Base-by-base conservation (phyloP, 306 rosid species). In the Dryas drummondii region DNA sequence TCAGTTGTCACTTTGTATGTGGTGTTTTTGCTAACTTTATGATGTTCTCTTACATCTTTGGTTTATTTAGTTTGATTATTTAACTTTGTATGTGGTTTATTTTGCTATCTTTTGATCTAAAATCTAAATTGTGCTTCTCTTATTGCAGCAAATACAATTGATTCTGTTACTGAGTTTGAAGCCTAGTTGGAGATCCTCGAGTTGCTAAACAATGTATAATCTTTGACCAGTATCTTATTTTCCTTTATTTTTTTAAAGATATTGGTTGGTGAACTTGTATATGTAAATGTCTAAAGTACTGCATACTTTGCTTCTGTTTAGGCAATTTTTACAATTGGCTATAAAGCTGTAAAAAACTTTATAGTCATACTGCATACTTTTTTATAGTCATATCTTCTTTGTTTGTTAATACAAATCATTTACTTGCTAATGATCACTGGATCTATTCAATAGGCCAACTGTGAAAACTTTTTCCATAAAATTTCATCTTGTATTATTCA, bases 321-420 rank as follows among this genome's bases (percentile, higher is more conserved):
- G 99, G 99, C 99, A 71, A 96, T 96, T 76, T 96, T 96, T 82
- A 96, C 99, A n/a, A 97, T 98, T 82, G 99, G 99, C 37, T 96
- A 96, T 82, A 92, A 92, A 80, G 99, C 99, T 79, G 88, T 96
- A 22, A 22, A 22, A n/a, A n/a, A n/a, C n/a, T n/a, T n/a, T n/a
- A n/a, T n/a, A n/a, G n/a, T n/a, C n/a, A n/a, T n/a, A n/a, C n/a
- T n/a, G n/a, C n/a, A n/a, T n/a, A n/a, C n/a, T n/a, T n/a, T n/a
- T n/a, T n/a, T n/a, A n/a, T n/a, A n/a, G n/a, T n/a, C n/a, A n/a
- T n/a, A n/a, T n/a, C n/a, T n/a, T n/a, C n/a, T n/a, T n/a, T n/a
- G n/a, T n/a, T n/a, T n/a, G n/a, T n/a, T n/a, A n/a, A n/a, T n/a
- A 14, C 4, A 50, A 27, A 27, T 27, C 1, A 9, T 50, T 50